phyloP scores from a whole-genome alignment of 805 yeast species.

The Schizosaccharomyces osmophilus region DNA sequence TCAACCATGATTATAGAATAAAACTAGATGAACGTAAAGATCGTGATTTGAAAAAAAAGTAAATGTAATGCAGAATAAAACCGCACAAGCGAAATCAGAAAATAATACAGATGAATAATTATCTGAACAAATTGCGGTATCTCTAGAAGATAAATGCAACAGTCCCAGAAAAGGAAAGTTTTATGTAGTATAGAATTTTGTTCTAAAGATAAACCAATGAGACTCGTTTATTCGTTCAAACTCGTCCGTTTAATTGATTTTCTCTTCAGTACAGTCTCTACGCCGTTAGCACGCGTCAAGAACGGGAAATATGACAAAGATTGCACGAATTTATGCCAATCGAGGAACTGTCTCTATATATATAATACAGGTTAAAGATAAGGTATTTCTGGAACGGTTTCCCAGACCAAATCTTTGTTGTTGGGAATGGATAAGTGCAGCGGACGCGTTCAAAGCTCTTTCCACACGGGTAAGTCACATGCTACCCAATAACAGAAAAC shows the following conservation, averaged over 20 bases:
- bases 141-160: neutral
- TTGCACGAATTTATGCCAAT: neutral
- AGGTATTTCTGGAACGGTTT: neutral
- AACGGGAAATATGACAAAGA: neutral
- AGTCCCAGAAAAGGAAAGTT: no score
- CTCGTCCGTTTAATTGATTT: neutral
- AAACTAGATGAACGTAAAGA: no score
- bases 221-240: neutral
- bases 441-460: neutral
- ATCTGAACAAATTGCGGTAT: neutral
- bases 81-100: neutral
- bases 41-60: no score
- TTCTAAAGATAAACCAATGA: neutral
- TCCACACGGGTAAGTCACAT: neutral
- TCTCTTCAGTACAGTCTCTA: neutral
- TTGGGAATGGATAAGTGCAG: neutral
- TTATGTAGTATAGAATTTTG: no score
- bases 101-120: neutral
- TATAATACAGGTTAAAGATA: neutral
- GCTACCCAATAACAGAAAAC: neutral
- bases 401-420: neutral
- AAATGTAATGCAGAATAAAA: no score
- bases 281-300: neutral
- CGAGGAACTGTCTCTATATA: neutral
- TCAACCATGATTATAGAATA: slow-evolving; percentile 4